These are phyloP conservation scores for Saccharomycopsis synnaedendra DNA, from an alignment of 805 yeast species.

Conservation along the genomic window DNA sequence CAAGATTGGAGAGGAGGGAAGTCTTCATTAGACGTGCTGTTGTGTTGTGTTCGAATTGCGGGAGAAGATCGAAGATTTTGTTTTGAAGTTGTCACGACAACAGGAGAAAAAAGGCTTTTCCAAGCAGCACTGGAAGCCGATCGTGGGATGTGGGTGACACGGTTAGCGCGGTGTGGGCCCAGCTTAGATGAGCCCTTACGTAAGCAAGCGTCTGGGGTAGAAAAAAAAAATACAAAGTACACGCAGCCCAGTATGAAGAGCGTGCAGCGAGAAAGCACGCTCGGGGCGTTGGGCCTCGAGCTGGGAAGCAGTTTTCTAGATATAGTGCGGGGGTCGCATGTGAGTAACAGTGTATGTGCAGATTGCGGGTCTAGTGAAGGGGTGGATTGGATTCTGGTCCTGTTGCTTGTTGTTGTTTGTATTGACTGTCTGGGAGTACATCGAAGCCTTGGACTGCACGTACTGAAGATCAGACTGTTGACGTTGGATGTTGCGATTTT, in stretches of 20 bases:
- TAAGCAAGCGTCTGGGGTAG: too few relatives aligned
- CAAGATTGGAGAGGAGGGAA: slow-evolving; percentile 63
- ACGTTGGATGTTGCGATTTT: slow-evolving; percentile 53
- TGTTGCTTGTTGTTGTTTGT: slow-evolving; percentile 61
- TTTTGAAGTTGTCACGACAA: slow-evolving; percentile 66
- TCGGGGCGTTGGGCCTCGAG: too few relatives aligned
- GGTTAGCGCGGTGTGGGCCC: slow-evolving; percentile 27
- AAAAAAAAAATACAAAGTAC: too few relatives aligned
- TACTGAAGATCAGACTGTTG: slow-evolving; percentile 68
- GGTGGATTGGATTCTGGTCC: slow-evolving; percentile 85
- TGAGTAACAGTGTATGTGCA: slow-evolving; percentile 57
- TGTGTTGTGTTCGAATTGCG: neutral
- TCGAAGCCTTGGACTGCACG: slow-evolving; percentile 72
- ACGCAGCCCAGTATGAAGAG: too few relatives aligned
- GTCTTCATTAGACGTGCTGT: neutral
- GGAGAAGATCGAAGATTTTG: slow-evolving; percentile 34
- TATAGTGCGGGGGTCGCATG: slow-evolving; percentile 25
- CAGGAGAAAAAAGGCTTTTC: slow-evolving; percentile 53
- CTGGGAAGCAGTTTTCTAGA: slow-evolving; percentile 9
- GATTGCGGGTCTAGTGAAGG: slow-evolving; percentile 60
- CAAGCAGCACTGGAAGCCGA: slow-evolving; percentile 68
- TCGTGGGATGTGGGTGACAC: slow-evolving; percentile 54
- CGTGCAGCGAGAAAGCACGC: too few relatives aligned
- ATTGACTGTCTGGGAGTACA: slow-evolving; percentile 85
- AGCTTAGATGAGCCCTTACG: too few relatives aligned